Evolutionary conservation across 2,329 filamentous ascomycete genomes (phyloP).

Genomic region (Colletotrichum sansevieriae): DNA sequence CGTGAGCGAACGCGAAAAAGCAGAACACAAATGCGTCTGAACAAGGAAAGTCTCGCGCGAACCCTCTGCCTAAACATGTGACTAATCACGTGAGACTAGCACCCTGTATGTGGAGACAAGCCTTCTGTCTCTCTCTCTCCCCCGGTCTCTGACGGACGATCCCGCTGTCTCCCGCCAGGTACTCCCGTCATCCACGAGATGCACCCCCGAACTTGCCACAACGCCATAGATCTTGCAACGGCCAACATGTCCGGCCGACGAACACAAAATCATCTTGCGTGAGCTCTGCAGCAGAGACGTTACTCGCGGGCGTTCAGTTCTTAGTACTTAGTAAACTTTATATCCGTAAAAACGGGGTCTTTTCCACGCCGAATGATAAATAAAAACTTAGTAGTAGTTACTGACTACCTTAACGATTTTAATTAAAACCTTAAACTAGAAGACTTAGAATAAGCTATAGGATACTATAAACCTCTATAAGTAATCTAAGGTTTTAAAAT

Average conservation of each 20-base stretch:
- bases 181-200: constrained; percentile 20
- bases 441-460: no score
- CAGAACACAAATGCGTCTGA: background rate
- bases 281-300: background rate
- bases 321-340: no score
- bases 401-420: no score
- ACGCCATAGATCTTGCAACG: constrained; percentile 10
- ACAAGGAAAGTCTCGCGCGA: constrained; percentile 1
- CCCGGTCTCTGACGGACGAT: constrained; percentile 13
- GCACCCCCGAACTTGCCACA: constrained; percentile 9
- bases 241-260: background rate
- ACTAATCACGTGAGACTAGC: background rate
- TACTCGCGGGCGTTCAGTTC: constrained; percentile 15
- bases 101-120: constrained; percentile 19
- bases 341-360: no score
- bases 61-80: constrained; percentile 7
- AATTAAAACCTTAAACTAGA: no score
- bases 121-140: no score
- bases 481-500: no score
- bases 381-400: no score
- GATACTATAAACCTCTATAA: no score
- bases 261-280: background rate
- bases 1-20: constrained; percentile 5
- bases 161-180: constrained; percentile 32
- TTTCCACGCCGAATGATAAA: no score